Base-by-base conservation (phyloP, 192 early-diverging fungal species). In the Umbelopsis vinacea region DNA sequence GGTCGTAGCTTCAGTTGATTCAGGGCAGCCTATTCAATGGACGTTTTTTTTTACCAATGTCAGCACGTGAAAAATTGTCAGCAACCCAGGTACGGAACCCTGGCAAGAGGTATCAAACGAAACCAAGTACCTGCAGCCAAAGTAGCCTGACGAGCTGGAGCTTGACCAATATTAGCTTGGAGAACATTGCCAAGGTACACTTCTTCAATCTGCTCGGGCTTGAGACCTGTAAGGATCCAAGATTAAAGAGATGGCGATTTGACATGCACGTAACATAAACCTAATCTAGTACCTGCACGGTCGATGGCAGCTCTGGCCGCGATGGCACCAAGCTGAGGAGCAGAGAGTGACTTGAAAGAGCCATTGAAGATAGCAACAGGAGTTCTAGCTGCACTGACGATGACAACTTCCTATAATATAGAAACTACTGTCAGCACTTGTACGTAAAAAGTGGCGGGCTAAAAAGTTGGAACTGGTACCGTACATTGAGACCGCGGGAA, bases 181-280 rank as follows among this genome's bases (percentile, higher is more conserved):
- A 99, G 81, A 17, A 99, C 97, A 69, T 97, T 97, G 54, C 97
- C 96, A 87, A 98, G 93, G 83, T 94, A 96, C 4, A 95, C 92
- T 79, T 99, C 97, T 76, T 99, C 90, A 45, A 98, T 88, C 47
- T 96, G 86, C 26, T 87, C 85, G 37, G 95, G 84, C 71, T 92
- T 85, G 70, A 98, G 79, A 43, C 84, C 89, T 89, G 46, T 23
- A 60, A 22, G 8, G 48, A 35, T 26, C 52, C 29, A 7, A 75
- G 72, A 26, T 17, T 12, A 10, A n/a, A 47, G 4, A 23, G 57
- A 66, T 50, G 17, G 19, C 0, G 17, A 50, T 1, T 10, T 17
- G 15, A n/a, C 48, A 50, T 50, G 7, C n/a, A 33, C 52, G 23
- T 52, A 63, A 40, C n/a, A n/a, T 71, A 37, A 23, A n/a, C 29